phyloP scores from a whole-genome alignment of 352 stramenopile genomes.

The Phytophthora pseudosyringae region DNA sequence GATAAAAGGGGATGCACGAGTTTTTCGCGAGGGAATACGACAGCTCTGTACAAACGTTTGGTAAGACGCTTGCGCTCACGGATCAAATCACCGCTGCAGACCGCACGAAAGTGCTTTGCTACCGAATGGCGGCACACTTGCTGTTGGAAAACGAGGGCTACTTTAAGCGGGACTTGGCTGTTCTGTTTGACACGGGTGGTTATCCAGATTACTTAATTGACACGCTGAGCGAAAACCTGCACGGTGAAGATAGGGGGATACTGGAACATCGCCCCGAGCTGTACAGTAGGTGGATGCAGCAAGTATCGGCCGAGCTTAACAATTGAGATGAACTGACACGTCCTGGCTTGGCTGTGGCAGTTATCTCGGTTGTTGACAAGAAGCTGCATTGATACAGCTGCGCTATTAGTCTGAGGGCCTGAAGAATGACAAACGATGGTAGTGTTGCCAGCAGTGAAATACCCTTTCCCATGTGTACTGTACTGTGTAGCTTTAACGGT shows the following conservation, averaged over 20 bases:
- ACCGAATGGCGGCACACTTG: slow-evolving; percentile 10
- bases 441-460: slow-evolving; percentile 1
- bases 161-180: slow-evolving; percentile 3
- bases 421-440: background rate
- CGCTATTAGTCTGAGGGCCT: too few relatives aligned
- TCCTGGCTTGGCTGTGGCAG: too few relatives aligned
- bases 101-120: slow-evolving; percentile 1
- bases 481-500: background rate
- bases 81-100: background rate
- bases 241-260: background rate
- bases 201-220: background rate
- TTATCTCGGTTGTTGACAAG: too few relatives aligned
- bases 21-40: slow-evolving; percentile 10
- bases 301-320: too few relatives aligned
- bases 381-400: too few relatives aligned
- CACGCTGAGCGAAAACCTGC: background rate
- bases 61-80: background rate
- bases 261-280: background rate
- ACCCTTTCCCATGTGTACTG: background rate
- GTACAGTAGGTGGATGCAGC: too few relatives aligned
- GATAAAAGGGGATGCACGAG: slow-evolving; percentile 7
- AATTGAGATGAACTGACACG: too few relatives aligned
- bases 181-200: background rate
- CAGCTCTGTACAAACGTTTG: background rate
- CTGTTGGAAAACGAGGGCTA: slow-evolving; percentile 5